Evolutionary conservation across 495 filamentous ascomycete species (phyloP).

Genomic region (Lepidopterella palustris): DNA sequence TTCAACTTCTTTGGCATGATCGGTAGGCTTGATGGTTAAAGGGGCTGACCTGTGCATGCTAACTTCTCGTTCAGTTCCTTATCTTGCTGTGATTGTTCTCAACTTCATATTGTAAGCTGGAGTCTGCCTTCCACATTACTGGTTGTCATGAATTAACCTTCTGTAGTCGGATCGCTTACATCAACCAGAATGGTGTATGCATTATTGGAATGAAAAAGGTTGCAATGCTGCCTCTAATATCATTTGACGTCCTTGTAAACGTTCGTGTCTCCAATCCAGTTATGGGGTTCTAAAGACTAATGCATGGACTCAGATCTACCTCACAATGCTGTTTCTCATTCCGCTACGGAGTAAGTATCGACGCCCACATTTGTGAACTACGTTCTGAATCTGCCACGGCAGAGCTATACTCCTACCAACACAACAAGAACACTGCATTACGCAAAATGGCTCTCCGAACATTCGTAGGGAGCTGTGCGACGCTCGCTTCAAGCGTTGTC

Average conservation of each 20-base stretch:
- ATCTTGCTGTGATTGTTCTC: constrained; percentile 41
- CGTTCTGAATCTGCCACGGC: neutral
- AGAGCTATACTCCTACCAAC: constrained; percentile 42
- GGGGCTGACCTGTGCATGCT: neutral
- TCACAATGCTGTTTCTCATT: constrained; percentile 46
- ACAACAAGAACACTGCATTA: constrained; percentile 35
- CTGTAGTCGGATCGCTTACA: constrained; percentile 40
- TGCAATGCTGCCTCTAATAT: constrained; percentile 47
- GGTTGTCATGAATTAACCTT: neutral
- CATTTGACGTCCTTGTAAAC: constrained; percentile 45
- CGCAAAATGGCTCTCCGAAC: constrained; percentile 42
- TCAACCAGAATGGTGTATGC: constrained; percentile 43
- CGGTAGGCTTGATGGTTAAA: constrained; percentile 28
- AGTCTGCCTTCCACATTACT: neutral
- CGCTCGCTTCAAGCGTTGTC: constrained; percentile 44
- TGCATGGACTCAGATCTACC: constrained; percentile 39
- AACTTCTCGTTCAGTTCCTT: constrained; percentile 35
- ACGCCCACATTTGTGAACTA: neutral
- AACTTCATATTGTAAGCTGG: constrained; percentile 47
- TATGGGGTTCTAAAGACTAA: constrained; percentile 6
- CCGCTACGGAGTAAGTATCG: constrained; percentile 41
- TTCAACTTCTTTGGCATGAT: constrained; percentile 51
- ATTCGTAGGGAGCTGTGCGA: constrained; percentile 46
- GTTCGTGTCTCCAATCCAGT: constrained; percentile 24
- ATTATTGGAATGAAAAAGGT: constrained; percentile 48